Conservation (phyloP, 768 basidiomycete species). For the Psilocybe azurescens region DNA sequence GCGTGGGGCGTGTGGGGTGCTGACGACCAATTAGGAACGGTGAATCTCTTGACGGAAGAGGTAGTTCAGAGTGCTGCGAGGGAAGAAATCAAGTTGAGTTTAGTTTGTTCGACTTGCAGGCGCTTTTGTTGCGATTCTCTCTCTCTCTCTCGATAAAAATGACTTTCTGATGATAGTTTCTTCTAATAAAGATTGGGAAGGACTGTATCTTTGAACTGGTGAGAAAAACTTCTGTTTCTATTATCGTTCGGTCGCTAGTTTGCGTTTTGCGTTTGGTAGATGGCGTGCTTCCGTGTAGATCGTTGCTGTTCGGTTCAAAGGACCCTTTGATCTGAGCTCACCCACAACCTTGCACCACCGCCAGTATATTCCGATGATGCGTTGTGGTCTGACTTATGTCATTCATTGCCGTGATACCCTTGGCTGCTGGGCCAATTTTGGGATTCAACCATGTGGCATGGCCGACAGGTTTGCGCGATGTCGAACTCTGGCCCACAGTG, state of each 20-base stretch:
- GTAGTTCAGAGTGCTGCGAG: constrained; percentile 62
- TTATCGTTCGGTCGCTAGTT: background rate
- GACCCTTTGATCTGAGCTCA: background rate
- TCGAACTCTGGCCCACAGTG: background rate
- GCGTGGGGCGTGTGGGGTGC: constrained; percentile 75
- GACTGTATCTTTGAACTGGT: constrained; percentile 69
- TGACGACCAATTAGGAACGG: constrained; percentile 68
- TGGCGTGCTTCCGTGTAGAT: background rate
- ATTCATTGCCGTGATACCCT: background rate
- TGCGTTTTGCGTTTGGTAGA: background rate
- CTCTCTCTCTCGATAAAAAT: background rate
- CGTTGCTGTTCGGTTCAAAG: background rate
- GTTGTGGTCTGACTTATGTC: too few relatives aligned
- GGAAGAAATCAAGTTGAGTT: constrained; percentile 55
- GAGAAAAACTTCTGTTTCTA: constrained; percentile 22
- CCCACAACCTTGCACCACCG: too few relatives aligned
- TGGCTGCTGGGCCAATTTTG: background rate
- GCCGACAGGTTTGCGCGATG: background rate
- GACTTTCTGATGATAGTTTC: constrained; percentile 1
- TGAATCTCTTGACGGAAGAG: constrained; percentile 67
- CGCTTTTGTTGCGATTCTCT: too few relatives aligned
- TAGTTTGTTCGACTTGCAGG: background rate
- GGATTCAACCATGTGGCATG: too few relatives aligned
- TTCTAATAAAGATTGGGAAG: constrained; percentile 48
- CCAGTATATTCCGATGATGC: too few relatives aligned